A percentile compares a stretch with the other conserved stretches of the same genome.
phyloP scores from a whole-genome alignment of 2,329 filamentous ascomycete species.

The Diaporthe citri region DNA sequence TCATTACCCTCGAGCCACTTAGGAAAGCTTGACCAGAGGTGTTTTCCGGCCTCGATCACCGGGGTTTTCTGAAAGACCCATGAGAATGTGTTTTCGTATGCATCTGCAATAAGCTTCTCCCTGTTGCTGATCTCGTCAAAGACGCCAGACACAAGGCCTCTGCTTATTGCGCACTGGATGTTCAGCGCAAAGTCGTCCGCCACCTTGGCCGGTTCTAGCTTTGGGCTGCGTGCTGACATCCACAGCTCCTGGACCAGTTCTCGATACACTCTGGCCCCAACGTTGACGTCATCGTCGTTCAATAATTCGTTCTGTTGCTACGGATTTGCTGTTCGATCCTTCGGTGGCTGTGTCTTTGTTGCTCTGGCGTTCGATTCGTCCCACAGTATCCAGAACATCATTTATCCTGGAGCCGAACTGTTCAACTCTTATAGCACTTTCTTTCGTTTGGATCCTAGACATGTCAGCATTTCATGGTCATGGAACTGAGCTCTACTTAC shows the following conservation, averaged over 20 bases:
- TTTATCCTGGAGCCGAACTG: too few species aligned
- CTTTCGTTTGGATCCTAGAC: too few species aligned
- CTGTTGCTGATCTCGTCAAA: background rate
- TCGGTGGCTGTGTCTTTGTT: background rate
- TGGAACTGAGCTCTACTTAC: too few species aligned
- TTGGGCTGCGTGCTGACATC: background rate
- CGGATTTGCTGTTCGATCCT: background rate
- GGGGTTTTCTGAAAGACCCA: background rate
- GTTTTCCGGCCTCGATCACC: background rate
- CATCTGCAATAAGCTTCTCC: background rate
- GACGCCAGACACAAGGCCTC: background rate
- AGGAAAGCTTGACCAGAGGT: background rate
- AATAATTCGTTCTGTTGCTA: background rate
- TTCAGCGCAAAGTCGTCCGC: too few species aligned
- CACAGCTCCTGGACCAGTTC: background rate
- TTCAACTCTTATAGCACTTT: too few species aligned
- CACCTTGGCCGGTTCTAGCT: background rate
- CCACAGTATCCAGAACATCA: too few species aligned
- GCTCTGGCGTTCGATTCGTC: background rate
- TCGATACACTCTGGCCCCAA: background rate
- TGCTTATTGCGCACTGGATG: background rate
- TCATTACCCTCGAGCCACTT: background rate
- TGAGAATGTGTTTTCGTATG: background rate
- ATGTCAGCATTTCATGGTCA: too few species aligned
- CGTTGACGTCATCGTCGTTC: background rate